Evolutionary conservation across 1,284 basidiomycete genomes (phyloP).

Genomic region (Boletus smithii): DNA sequence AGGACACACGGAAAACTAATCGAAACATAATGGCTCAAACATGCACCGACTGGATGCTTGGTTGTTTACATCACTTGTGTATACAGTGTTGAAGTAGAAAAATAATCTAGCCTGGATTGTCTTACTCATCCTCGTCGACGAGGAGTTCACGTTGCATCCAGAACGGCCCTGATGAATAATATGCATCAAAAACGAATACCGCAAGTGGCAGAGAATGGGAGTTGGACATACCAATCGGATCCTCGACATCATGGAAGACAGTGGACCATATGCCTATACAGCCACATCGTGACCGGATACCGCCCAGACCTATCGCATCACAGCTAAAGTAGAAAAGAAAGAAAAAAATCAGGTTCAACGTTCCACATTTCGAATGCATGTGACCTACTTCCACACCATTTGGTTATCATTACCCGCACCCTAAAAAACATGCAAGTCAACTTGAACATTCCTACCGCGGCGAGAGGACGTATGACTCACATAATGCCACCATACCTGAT

Average conservation of each 20-base stretch:
- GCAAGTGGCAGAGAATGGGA: background rate
- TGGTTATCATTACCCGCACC: conserved; percentile 55
- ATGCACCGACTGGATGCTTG: background rate
- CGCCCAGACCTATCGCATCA: conserved; percentile 62
- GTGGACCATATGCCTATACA: conserved; percentile 69
- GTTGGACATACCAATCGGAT: conserved; percentile 48
- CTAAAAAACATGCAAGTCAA: conserved; percentile 29
- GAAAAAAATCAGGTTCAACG: background rate
- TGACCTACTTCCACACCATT: conserved; percentile 57
- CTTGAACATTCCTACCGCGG: background rate
- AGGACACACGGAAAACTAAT: background rate
- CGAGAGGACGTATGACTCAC: conserved; percentile 38
- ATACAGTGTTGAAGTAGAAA: background rate
- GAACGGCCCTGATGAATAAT: conserved; percentile 24
- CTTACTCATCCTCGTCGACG: conserved; percentile 26
- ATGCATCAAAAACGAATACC: background rate
- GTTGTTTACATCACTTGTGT: background rate
- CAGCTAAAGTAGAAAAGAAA: conserved; percentile 40
- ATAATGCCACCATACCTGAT: conserved; percentile 60
- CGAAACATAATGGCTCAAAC: background rate
- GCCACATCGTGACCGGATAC: conserved; percentile 55
- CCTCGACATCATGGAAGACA: conserved; percentile 55
- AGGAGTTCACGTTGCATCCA: conserved; percentile 29
- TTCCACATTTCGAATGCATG: background rate
- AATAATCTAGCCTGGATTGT: background rate